These are phyloP conservation scores for Aspergillus sp. DNA, from an alignment of 2,329 filamentous ascomycete genomes.

Conservation along the genomic window DNA sequence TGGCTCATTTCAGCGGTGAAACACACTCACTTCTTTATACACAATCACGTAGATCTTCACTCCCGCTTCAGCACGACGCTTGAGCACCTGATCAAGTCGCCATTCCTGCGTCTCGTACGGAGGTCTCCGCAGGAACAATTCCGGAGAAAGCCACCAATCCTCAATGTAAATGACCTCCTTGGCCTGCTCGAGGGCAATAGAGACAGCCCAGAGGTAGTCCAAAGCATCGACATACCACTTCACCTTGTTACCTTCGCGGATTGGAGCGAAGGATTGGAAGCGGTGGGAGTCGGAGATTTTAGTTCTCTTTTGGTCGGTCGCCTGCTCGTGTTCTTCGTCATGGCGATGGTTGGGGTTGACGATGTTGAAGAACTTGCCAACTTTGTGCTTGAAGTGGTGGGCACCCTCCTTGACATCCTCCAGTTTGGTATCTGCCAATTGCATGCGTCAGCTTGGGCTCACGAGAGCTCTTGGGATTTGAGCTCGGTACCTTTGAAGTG, in stretches of 20 bases:
- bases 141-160: constrained; percentile 96
- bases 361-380: constrained; percentile 64
- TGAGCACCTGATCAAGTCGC: constrained; percentile 81
- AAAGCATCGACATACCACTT: constrained; percentile 98
- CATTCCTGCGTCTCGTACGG: constrained; percentile 80
- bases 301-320: constrained; percentile 75
- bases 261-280: constrained; percentile 87
- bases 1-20: not conserved
- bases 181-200: constrained; percentile 81
- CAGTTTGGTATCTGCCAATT: constrained; percentile 2
- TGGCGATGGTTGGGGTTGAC: constrained; percentile 89
- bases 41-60: constrained; percentile 94
- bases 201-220: constrained; percentile 95
- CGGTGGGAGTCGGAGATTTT: constrained; percentile 71
- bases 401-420: constrained; percentile 47
- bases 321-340: constrained; percentile 86
- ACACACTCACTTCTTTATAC: constrained; percentile 68
- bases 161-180: constrained; percentile 92
- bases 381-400: constrained; percentile 58
- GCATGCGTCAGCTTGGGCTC: not conserved
- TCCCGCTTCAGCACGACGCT: constrained; percentile 82
- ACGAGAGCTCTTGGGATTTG: not conserved
- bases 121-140: constrained; percentile 78
- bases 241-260: constrained; percentile 76
- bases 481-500: constrained; percentile 22